These are phyloP conservation scores for Epicoccum nigrum DNA, from an alignment of 2,329 filamentous ascomycete genomes.

Conservation along the genomic window DNA sequence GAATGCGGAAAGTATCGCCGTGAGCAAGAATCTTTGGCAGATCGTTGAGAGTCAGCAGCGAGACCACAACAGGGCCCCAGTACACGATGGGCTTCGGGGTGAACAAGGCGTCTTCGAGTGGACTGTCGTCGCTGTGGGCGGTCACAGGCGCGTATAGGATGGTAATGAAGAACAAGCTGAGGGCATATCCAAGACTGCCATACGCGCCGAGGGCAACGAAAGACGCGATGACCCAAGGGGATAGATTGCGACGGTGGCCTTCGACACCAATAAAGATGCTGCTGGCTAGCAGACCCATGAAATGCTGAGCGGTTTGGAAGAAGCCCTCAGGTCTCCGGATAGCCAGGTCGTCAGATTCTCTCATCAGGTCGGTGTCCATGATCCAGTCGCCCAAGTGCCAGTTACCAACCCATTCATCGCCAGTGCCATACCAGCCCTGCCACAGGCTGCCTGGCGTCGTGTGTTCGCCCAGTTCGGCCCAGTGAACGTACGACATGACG, in stretches of 20 bases:
- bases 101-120: conserved; percentile 41
- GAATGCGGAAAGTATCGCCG: conserved; percentile 28
- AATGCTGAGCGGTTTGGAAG: conserved; percentile 68
- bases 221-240: conserved; percentile 55
- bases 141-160: conserved; percentile 63
- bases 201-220: conserved; percentile 66
- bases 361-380: conserved; percentile 59
- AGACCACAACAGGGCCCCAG: conserved; percentile 53
- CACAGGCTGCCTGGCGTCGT: conserved; percentile 51
- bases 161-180: conserved; percentile 68
- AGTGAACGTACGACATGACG: conserved; percentile 57
- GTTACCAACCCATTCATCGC: conserved; percentile 35
- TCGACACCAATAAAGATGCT: conserved; percentile 64
- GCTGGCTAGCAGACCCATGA: conserved; percentile 61
- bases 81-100: conserved; percentile 42
- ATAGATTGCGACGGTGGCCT: conserved; percentile 63
- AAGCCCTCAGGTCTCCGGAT: conserved; percentile 62
- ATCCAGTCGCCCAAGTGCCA: conserved; percentile 60
- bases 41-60: conserved; percentile 55
- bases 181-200: conserved; percentile 65
- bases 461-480: conserved; percentile 54
- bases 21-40: conserved; percentile 35
- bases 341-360: conserved; percentile 61
- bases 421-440: conserved; percentile 49
- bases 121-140: conserved; percentile 42